Evolutionary conservation across 1,284 basidiomycete species (phyloP).

Genomic region (Fistulina hepatica): DNA sequence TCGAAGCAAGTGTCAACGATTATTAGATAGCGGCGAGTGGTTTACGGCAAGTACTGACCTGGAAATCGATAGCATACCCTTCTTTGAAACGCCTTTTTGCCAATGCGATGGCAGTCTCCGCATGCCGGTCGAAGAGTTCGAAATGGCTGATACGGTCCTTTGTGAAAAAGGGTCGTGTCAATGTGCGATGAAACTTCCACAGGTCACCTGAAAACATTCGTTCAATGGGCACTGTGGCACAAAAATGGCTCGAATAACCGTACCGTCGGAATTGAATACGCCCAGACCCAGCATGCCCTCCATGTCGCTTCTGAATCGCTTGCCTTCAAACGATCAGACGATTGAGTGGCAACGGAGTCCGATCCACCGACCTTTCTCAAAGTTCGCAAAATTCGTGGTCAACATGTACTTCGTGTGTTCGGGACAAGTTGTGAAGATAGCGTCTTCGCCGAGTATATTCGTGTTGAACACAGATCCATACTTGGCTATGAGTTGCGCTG

Average conservation of each 20-base stretch:
- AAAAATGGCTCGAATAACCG: slow-evolving; percentile 1
- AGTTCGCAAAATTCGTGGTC: slow-evolving; percentile 18
- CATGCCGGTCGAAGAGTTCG: slow-evolving; percentile 34
- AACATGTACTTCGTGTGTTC: slow-evolving; percentile 19
- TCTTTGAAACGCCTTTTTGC: slow-evolving; percentile 26
- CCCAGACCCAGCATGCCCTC: slow-evolving; percentile 28
- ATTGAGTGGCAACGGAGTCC: too few relatives aligned
- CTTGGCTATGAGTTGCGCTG: slow-evolving; percentile 13
- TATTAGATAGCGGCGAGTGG: background rate
- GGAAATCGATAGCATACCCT: slow-evolving; percentile 34
- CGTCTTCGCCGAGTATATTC: slow-evolving; percentile 20
- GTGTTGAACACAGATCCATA: slow-evolving; percentile 20
- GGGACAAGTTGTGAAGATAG: slow-evolving; percentile 23
- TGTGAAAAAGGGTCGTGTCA: slow-evolving; percentile 37
- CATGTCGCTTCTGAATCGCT: slow-evolving; percentile 18
- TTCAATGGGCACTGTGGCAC: background rate
- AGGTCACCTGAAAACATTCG: slow-evolving; percentile 21
- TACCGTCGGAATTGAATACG: slow-evolving; percentile 38
- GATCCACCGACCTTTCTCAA: slow-evolving; percentile 17
- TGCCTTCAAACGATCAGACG: slow-evolving; percentile 17
- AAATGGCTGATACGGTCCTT: slow-evolving; percentile 37
- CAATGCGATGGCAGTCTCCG: slow-evolving; percentile 25
- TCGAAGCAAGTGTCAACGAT: background rate
- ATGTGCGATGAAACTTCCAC: slow-evolving; percentile 36
- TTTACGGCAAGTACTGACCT: slow-evolving; percentile 19